Conservation (phyloP, 345 rosid species). For the Melaleuca alternifolia region DNA sequence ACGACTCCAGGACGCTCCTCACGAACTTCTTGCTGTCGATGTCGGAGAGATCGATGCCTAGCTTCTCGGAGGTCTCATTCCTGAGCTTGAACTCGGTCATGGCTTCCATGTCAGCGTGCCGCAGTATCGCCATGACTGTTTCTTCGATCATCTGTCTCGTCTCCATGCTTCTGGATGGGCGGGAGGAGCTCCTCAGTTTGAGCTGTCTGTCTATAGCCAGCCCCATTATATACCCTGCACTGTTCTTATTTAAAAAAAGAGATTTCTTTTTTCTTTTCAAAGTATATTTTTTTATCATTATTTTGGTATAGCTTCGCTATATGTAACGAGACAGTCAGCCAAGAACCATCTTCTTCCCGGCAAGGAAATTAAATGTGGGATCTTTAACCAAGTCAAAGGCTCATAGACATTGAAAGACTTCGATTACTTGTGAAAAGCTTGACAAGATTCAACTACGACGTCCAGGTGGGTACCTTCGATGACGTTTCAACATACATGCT, state of each 20-base stretch:
- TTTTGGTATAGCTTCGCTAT: not conserved
- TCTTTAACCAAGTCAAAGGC: not conserved
- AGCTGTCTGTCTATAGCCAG: not conserved
- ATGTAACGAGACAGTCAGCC: not conserved
- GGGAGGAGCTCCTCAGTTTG: not conserved
- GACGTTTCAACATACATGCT: not conserved
- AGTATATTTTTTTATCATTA: not conserved
- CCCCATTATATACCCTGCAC: not conserved
- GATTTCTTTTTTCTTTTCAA: too few relatives aligned
- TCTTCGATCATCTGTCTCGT: conserved; percentile 26
- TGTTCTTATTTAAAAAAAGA: not conserved
- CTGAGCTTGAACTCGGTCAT: conserved; percentile 81
- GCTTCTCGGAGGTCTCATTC: conserved; percentile 31
- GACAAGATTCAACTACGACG: not conserved
- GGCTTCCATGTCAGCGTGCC: conserved; percentile 39
- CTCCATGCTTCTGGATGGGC: not conserved
- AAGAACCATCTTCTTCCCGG: not conserved
- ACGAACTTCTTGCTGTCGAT: conserved; percentile 28
- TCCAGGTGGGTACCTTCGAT: not conserved
- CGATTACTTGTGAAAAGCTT: not conserved
- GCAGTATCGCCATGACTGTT: conserved; percentile 43
- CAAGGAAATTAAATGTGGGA: not conserved
- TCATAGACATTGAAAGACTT: not conserved
- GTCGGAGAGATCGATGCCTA: conserved; percentile 48
- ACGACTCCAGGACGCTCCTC: conserved; percentile 51